These are phyloP conservation scores for Dipteronia dyeriana DNA, from an alignment of 345 rosid genomes.

Conservation along the genomic window DNA sequence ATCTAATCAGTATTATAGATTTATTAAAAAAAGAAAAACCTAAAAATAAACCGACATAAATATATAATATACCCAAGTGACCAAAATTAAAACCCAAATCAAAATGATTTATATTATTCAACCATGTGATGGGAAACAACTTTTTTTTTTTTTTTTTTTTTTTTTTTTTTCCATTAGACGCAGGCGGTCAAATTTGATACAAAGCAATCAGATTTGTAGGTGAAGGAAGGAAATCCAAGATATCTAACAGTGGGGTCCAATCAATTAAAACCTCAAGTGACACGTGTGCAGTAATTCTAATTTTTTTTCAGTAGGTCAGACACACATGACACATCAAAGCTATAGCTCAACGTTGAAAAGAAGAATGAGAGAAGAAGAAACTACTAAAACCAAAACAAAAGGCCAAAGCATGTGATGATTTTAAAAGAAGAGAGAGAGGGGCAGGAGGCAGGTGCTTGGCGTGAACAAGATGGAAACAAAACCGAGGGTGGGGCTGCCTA, in stretches of 20 bases:
- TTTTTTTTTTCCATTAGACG: no score
- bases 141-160: no score
- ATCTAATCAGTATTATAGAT: no score
- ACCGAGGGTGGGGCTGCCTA: conserved; percentile 20
- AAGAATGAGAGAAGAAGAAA: not conserved
- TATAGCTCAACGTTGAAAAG: not conserved
- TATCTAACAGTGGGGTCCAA: conserved; percentile 18
- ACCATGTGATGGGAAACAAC: conserved; percentile 11
- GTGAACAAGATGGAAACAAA: conserved; percentile 42
- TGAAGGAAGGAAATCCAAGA: conserved; percentile 20
- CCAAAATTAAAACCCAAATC: no score
- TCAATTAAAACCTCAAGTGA: not conserved
- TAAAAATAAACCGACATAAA: no score
- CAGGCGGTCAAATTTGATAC: conserved; percentile 7
- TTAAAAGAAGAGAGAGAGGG: not conserved
- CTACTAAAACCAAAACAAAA: not conserved
- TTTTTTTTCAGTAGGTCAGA: no score
- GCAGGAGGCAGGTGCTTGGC: conserved; percentile 35
- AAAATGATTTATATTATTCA: not conserved
- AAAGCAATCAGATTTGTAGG: conserved; percentile 20
- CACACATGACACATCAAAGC: no score
- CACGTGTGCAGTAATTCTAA: not conserved
- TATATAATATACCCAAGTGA: not conserved
- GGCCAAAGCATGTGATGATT: conserved; percentile 17
- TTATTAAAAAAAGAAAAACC: no score